These are phyloP conservation scores for Paratinospora sagittata DNA, from an alignment of 164 flowering plant species.

Conservation along the genomic window DNA sequence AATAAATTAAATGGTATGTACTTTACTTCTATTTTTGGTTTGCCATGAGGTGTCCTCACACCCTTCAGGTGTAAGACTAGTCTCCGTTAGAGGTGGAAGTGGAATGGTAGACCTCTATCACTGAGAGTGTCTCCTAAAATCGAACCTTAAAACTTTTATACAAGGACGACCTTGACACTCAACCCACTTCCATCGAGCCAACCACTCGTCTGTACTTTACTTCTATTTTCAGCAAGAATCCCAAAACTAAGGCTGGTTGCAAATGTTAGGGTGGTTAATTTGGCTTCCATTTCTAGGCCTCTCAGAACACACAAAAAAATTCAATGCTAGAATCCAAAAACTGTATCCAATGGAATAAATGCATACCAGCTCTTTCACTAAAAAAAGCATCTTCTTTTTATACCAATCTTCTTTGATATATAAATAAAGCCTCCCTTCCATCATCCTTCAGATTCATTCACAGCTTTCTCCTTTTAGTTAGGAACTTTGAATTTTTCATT, in stretches of 20 bases:
- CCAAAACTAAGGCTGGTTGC: not conserved
- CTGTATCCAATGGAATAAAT: not conserved
- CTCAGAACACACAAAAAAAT: not conserved
- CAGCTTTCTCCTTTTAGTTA: not conserved
- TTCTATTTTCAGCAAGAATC: not conserved
- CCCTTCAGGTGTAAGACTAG: too few species aligned
- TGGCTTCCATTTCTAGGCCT: not conserved
- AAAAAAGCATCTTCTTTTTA: not conserved
- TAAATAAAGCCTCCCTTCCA: not conserved
- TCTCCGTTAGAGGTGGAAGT: too few species aligned
- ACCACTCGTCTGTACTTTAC: too few species aligned
- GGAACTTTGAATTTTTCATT: not conserved
- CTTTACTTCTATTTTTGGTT: too few species aligned
- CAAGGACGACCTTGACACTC: too few species aligned
- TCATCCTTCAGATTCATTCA: not conserved
- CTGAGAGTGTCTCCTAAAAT: too few species aligned
- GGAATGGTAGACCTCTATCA: too few species aligned
- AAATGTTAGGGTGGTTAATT: too few species aligned
- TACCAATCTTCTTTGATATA: not conserved
- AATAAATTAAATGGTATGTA: too few species aligned
- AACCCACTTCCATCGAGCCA: too few species aligned
- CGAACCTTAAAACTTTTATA: too few species aligned
- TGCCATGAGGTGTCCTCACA: too few species aligned
- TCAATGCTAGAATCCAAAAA: constrained; percentile 4
- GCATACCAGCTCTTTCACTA: not conserved